Evolutionary conservation across 2,329 filamentous ascomycete species (phyloP), one percentile per base, ranked within the genome.

Genomic region (Didymella lethalis): DNA sequence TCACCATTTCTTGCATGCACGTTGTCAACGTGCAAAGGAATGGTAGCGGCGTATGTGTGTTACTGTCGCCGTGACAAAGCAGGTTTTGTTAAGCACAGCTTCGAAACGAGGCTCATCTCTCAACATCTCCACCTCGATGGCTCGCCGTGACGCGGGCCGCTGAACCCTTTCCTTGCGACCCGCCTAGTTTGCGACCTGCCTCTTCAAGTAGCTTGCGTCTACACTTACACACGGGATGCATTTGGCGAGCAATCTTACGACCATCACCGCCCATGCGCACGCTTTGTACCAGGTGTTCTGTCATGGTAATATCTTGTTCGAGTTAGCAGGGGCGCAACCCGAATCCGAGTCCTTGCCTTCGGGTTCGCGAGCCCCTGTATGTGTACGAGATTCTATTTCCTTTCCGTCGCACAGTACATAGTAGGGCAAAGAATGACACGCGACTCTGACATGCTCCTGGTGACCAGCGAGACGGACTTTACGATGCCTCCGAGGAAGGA

Each of bases 301-400:
- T 54, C 50, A 47, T 41, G 41, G 29, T 29, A 20, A 47, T 41
- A 20, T 25, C 45, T 49, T 23, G 18, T 59, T 59, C 28, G 25
- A 43, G 56, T 51, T 51, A 59, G 56, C 28, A 47, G 25, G 29
- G 45, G 34, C 51, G 50, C 41, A 51, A 59, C 41, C 38, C 50
- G 50, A 59, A 51, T 54, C 56, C 50, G 50, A 59, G 50, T 59
- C 56, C 56, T 54, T 51, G 56, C 56, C 40, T 47, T 59, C 41
- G 56, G 56, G 56, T 50, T 54, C 20, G 50, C 41, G 23, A 47
- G 23, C 41, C 56, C 56, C 41, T 54, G 56, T 50, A 20, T 32
- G 25, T 31, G 48, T 57, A 25, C 53, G 31, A 32, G 45, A 38
- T 40, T 41, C 49, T 49, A 46, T 38, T 34, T 50, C n/a, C n/a